A percentile compares a stretch with the other conserved stretches of the same genome.
Conservation (phyloP, 257 asterid species). For the Salvia hispanica region DNA sequence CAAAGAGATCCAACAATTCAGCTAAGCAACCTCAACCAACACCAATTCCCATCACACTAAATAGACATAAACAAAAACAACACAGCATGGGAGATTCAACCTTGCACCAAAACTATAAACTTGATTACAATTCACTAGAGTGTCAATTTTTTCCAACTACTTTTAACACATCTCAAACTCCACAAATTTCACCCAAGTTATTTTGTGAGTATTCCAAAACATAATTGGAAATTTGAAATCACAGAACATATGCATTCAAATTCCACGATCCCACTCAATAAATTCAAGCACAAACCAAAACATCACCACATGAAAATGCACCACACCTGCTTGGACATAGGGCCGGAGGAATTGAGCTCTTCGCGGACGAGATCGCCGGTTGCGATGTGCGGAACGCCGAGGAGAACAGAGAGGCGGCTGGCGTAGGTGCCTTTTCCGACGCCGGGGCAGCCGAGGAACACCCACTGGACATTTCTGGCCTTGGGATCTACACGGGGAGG, state of each 20-base stretch:
- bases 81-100: neutral
- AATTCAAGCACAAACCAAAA: neutral
- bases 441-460: slow-evolving; percentile 93
- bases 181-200: neutral
- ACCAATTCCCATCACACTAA: neutral
- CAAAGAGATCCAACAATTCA: slow-evolving; percentile 11
- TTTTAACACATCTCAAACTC: neutral
- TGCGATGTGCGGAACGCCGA: slow-evolving; percentile 94
- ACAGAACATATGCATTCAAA: neutral
- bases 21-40: slow-evolving; percentile 4
- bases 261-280: slow-evolving; percentile 17
- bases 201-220: no score
- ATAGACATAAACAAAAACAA: neutral
- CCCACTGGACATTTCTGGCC: slow-evolving; percentile 81
- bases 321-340: slow-evolving; percentile 69
- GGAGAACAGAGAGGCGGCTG: slow-evolving; percentile 79
- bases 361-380: slow-evolving; percentile 99
- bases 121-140: neutral
- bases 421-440: slow-evolving; percentile 98
- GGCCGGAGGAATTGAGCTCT: slow-evolving; percentile 71
- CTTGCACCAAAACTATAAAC: neutral
- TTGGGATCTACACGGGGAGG: slow-evolving; percentile 54
- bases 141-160: neutral
- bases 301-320: neutral
- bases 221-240: neutral